phyloP scores from a whole-genome alignment of 495 filamentous ascomycete species.

The Cairneyella variabilis region DNA sequence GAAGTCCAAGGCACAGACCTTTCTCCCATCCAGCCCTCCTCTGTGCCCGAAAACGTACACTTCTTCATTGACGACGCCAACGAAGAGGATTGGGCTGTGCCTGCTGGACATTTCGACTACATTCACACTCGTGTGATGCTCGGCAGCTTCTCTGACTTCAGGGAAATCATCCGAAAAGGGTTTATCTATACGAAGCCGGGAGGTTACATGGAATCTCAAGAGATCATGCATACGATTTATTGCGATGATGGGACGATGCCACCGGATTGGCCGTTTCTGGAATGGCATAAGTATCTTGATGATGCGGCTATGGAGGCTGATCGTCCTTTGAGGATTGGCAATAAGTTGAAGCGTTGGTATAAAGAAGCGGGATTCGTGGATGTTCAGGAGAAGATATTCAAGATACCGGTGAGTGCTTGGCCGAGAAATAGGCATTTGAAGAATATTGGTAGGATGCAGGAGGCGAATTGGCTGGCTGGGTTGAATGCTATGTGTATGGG shows the following conservation, averaged over 20 bases:
- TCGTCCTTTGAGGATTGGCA: slow-evolving; percentile 47
- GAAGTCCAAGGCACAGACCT: slow-evolving; percentile 24
- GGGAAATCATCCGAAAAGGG: slow-evolving; percentile 33
- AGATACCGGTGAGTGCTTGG: slow-evolving; percentile 59
- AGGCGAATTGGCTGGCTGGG: slow-evolving; percentile 37
- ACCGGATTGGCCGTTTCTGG: slow-evolving; percentile 35
- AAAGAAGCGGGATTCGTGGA: slow-evolving; percentile 61
- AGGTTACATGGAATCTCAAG: slow-evolving; percentile 64
- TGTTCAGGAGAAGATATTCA: slow-evolving; percentile 50
- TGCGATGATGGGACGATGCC: slow-evolving; percentile 61
- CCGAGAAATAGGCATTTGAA: slow-evolving; percentile 34
- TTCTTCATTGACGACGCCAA: slow-evolving; percentile 35
- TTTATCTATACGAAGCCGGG: slow-evolving; percentile 55
- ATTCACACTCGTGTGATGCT: slow-evolving; percentile 46
- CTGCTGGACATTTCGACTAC: slow-evolving; percentile 33
- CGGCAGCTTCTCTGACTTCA: slow-evolving; percentile 42
- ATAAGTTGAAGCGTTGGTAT: slow-evolving; percentile 52
- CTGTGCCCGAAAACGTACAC: slow-evolving; percentile 28
- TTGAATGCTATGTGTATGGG: slow-evolving; percentile 15
- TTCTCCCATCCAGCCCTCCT: slow-evolving; percentile 29
- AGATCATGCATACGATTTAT: slow-evolving; percentile 49
- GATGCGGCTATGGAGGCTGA: slow-evolving; percentile 44
- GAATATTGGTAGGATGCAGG: slow-evolving; percentile 36
- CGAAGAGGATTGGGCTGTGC: slow-evolving; percentile 29
- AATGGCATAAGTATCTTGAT: slow-evolving; percentile 49